phyloP scores from a whole-genome alignment of 306 rosid genomes.

The Trifolium subterraneum region DNA sequence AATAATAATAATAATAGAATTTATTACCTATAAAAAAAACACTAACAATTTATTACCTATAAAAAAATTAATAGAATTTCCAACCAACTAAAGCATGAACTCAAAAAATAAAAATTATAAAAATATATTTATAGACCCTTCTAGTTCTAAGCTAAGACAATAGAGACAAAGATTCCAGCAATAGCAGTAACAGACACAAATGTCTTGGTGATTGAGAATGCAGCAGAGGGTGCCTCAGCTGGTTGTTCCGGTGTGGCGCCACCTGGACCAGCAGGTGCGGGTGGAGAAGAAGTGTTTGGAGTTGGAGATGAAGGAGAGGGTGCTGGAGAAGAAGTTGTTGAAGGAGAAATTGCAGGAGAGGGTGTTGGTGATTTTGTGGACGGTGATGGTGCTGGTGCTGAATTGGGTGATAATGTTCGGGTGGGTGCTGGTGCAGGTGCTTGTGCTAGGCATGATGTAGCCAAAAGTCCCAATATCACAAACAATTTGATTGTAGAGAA shows the following conservation, averaged over 20 bases:
- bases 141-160: slow-evolving; percentile 69
- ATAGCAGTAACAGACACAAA: slow-evolving; percentile 65
- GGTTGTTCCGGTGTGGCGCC: slow-evolving; percentile 40
- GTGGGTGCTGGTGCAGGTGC: slow-evolving; percentile 67
- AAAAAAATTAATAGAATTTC: background rate
- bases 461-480: slow-evolving; percentile 67
- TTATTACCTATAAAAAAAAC: too few relatives aligned
- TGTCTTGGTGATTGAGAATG: slow-evolving; percentile 53
- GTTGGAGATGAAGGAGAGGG: slow-evolving; percentile 17
- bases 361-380: slow-evolving; percentile 5
- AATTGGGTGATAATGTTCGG: slow-evolving; percentile 40
- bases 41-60: background rate
- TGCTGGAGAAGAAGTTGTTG: slow-evolving; percentile 17
- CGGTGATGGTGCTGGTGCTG: slow-evolving; percentile 46
- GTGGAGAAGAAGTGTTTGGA: slow-evolving; percentile 28
- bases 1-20: too few relatives aligned
- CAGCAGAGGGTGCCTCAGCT: slow-evolving; percentile 45
- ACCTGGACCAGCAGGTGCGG: slow-evolving; percentile 14
- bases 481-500: slow-evolving; percentile 50
- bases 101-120: slow-evolving; percentile 42
- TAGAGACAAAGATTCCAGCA: slow-evolving; percentile 64
- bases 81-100: background rate
- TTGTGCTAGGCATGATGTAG: slow-evolving; percentile 74
- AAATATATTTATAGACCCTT: background rate
- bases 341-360: slow-evolving; percentile 12